Percentiles rank a stretch among this genome's conserved stretches.
phyloP scores from a whole-genome alignment of 2,329 filamentous ascomycete genomes.

The Curvularia lunata region DNA sequence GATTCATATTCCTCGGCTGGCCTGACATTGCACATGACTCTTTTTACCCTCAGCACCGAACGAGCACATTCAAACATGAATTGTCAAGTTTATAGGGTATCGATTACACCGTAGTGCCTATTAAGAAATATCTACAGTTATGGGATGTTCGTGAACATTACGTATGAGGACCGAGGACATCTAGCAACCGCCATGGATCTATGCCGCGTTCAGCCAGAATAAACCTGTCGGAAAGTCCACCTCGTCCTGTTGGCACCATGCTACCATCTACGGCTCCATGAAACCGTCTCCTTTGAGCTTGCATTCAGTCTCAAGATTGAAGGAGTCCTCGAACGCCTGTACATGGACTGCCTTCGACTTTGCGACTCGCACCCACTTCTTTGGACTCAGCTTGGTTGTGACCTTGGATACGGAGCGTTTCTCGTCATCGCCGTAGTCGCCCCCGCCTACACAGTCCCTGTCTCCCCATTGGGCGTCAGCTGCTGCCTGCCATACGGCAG shows the following conservation, averaged over 20 bases:
- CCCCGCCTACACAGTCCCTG: slow-evolving; percentile 41
- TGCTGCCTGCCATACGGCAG: slow-evolving; percentile 48
- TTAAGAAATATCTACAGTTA: slow-evolving; percentile 1
- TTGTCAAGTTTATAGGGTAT: not conserved
- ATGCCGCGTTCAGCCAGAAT: not conserved
- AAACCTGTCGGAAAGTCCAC: not conserved
- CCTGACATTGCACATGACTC: too few relatives aligned
- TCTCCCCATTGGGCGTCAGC: slow-evolving; percentile 46
- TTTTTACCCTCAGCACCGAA: not conserved
- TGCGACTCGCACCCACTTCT: slow-evolving; percentile 17
- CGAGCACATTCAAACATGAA: not conserved
- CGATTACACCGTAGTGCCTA: slow-evolving; percentile 3
- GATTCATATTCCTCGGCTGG: not conserved
- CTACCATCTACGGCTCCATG: slow-evolving; percentile 39
- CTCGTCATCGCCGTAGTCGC: slow-evolving; percentile 21
- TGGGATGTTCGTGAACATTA: not conserved
- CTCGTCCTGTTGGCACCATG: not conserved
- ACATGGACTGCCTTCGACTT: slow-evolving; percentile 27
- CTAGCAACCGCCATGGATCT: not conserved
- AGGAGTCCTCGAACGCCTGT: slow-evolving; percentile 36
- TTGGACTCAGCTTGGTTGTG: slow-evolving; percentile 35
- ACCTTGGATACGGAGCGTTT: slow-evolving; percentile 29
- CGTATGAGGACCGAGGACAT: not conserved
- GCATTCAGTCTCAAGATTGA: slow-evolving; percentile 40
- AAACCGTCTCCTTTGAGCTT: slow-evolving; percentile 40